These are phyloP conservation scores for Chlorella variabilis DNA, from an alignment of 163 green algal species.

Conservation along the genomic window DNA sequence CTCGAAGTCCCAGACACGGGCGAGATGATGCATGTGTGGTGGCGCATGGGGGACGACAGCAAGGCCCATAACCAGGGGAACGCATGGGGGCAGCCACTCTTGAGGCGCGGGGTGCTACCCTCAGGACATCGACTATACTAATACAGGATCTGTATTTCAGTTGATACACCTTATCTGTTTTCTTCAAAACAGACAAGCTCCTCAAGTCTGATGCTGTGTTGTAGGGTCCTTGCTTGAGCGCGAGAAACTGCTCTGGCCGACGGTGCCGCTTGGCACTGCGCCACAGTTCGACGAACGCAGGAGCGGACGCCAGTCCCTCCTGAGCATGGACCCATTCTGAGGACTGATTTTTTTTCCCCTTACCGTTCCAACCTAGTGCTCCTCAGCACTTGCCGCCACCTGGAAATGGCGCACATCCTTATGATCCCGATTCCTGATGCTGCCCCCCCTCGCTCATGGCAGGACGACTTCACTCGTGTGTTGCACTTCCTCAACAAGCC, in stretches of 20 bases:
- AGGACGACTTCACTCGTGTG: no score
- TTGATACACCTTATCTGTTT: slow-evolving; percentile 67
- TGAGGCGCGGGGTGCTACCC: no score
- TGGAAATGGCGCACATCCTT: no score
- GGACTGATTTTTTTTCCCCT: background rate
- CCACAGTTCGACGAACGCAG: background rate
- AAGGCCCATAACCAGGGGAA: no score
- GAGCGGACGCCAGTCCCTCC: background rate
- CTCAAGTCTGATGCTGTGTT: slow-evolving; percentile 58
- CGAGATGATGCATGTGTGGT: no score
- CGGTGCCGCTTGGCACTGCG: background rate
- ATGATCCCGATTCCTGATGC: no score
- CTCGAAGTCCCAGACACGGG: no score
- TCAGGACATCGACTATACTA: slow-evolving; percentile 61
- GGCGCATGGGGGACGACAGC: no score
- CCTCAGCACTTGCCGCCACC: no score
- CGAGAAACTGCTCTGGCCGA: slow-evolving; percentile 36
- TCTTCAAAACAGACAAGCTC: slow-evolving; percentile 67
- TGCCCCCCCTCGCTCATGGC: no score
- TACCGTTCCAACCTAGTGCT: background rate
- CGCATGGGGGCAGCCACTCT: no score
- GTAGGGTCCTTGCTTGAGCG: slow-evolving; percentile 48
- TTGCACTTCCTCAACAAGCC: no score
- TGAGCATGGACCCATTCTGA: background rate
- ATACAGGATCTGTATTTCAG: slow-evolving; percentile 76